Conservation (phyloP, 2,329 filamentous ascomycete species). For the Trichoderma oligosporum region DNA sequence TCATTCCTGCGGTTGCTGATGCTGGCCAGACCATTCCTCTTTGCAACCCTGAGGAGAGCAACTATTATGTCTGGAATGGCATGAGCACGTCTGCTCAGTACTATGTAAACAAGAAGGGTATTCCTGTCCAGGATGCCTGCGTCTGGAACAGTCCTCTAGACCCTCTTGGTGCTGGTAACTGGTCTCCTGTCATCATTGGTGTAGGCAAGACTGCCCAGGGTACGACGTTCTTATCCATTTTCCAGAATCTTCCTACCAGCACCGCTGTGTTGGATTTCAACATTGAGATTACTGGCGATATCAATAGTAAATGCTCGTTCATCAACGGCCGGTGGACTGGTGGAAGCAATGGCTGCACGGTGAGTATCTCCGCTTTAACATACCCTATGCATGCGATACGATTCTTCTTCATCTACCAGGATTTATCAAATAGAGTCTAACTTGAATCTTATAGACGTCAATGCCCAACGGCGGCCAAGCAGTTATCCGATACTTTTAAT, state of each 20-base stretch:
- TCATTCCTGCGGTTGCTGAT: conserved; percentile 64
- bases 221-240: conserved; percentile 75
- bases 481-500: conserved; percentile 45
- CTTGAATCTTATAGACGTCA: conserved; percentile 38
- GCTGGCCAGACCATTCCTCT: conserved; percentile 60
- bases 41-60: conserved; percentile 68
- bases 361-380: no score
- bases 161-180: conserved; percentile 68
- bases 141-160: conserved; percentile 59
- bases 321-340: conserved; percentile 59
- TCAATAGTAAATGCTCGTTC: conserved; percentile 58
- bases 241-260: conserved; percentile 77
- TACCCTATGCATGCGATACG: no score
- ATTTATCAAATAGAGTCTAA: neutral
- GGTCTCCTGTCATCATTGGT: conserved; percentile 80
- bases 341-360: conserved; percentile 68
- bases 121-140: conserved; percentile 65
- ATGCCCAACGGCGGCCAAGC: conserved; percentile 41
- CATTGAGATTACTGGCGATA: conserved; percentile 69
- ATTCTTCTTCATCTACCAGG: no score
- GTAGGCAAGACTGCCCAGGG: conserved; percentile 64
- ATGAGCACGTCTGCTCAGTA: conserved; percentile 84
- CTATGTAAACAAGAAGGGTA: conserved; percentile 86
- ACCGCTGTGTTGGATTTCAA: conserved; percentile 68
- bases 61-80: conserved; percentile 76